These are phyloP conservation scores for Globisporangium acanthophoron DNA, from an alignment of 352 stramenopile species.

Conservation along the genomic window DNA sequence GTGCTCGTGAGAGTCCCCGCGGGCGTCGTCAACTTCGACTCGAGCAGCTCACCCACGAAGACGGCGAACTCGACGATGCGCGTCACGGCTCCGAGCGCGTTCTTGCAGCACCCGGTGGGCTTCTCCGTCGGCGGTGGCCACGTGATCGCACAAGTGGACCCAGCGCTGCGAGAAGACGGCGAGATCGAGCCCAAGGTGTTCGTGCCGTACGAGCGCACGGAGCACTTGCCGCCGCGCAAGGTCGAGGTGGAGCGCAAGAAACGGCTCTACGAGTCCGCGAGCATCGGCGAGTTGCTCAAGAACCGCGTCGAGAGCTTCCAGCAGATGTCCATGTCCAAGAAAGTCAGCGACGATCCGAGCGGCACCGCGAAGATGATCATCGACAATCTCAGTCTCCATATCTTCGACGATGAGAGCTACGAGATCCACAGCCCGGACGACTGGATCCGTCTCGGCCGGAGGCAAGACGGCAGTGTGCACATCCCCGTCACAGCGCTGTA, in stretches of 20 bases:
- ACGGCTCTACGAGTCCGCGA: slow-evolving; percentile 40
- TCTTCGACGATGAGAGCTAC: slow-evolving; percentile 82
- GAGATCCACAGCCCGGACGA: slow-evolving; percentile 57
- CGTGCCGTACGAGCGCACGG: slow-evolving; percentile 52
- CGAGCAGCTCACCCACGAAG: slow-evolving; percentile 10
- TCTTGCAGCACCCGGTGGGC: slow-evolving; percentile 26
- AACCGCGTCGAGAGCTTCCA: slow-evolving; percentile 38
- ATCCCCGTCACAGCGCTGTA: slow-evolving; percentile 75
- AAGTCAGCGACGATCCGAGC: slow-evolving; percentile 38
- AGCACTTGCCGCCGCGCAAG: slow-evolving; percentile 48
- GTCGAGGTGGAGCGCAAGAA: slow-evolving; percentile 73
- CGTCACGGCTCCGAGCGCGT: slow-evolving; percentile 31
- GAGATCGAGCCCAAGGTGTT: slow-evolving; percentile 73
- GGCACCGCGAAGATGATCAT: slow-evolving; percentile 48
- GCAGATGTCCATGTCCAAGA: slow-evolving; percentile 25
- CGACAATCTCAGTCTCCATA: slow-evolving; percentile 49
- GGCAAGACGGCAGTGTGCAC: slow-evolving; percentile 38
- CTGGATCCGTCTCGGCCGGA: slow-evolving; percentile 57
- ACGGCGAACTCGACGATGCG: slow-evolving; percentile 33
- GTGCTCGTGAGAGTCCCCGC: slow-evolving; percentile 18
- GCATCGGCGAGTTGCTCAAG: slow-evolving; percentile 41
- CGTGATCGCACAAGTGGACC: slow-evolving; percentile 32
- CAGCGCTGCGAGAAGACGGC: slow-evolving; percentile 36
- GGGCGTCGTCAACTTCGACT: slow-evolving; percentile 57
- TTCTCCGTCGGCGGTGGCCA: slow-evolving; percentile 49